phyloP scores from a whole-genome alignment of 768 basidiomycete genomes.

The Heimioporus sp. region DNA sequence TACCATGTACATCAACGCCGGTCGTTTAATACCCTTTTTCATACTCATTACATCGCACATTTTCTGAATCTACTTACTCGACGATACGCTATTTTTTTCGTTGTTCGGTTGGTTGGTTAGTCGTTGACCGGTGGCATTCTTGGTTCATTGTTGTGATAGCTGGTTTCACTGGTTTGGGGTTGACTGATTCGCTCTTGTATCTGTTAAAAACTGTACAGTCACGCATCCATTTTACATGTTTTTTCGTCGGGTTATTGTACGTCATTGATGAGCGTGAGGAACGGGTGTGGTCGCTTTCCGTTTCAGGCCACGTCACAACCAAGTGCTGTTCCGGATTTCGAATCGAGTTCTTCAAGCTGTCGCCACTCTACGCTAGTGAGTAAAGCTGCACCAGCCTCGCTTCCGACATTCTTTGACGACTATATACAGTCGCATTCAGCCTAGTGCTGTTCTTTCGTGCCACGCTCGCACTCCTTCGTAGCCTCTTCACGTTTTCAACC shows the following conservation, averaged over 20 bases:
- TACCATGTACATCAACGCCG: constrained; percentile 18
- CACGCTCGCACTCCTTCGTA: constrained; percentile 16
- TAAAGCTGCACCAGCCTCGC: neutral
- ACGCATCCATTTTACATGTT: neutral
- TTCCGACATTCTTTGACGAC: no score
- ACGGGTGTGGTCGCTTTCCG: neutral
- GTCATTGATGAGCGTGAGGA: neutral
- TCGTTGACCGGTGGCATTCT: constrained; percentile 5
- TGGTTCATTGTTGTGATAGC: constrained; percentile 4
- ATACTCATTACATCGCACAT: constrained; percentile 13
- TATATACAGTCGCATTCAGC: constrained; percentile 28
- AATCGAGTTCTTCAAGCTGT: constrained; percentile 25
- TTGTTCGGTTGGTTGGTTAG: constrained; percentile 7
- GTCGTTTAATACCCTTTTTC: constrained; percentile 27
- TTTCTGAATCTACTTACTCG: constrained; percentile 10
- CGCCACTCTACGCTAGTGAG: constrained; percentile 25
- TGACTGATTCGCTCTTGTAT: constrained; percentile 10
- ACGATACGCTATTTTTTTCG: constrained; percentile 3
- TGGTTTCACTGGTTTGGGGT: constrained; percentile 4
- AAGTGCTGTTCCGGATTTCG: neutral
- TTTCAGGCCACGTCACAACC: constrained; percentile 10
- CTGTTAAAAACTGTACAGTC: constrained; percentile 2
- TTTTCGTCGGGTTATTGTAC: neutral
- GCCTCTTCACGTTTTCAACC: constrained; percentile 2
- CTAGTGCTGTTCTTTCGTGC: constrained; percentile 33